These are phyloP conservation scores for Isoetes taiwanensis DNA, from an alignment of 75 land plant genomes.

Conservation along the genomic window DNA sequence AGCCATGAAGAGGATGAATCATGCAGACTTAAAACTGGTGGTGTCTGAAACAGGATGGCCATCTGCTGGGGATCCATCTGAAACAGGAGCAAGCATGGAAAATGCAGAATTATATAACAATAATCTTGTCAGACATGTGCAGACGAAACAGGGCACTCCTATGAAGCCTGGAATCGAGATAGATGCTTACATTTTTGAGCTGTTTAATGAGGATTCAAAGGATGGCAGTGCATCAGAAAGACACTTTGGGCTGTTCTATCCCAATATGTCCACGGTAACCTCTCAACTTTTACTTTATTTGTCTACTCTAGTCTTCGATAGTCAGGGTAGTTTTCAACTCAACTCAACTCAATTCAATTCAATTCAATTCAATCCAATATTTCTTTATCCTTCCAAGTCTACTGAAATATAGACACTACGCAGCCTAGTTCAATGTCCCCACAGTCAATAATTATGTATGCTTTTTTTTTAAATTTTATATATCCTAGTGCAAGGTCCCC, in stretches of 20 bases:
- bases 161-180: conserved; percentile 21
- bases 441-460: too few species aligned
- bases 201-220: conserved; percentile 20
- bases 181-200: conserved; percentile 26
- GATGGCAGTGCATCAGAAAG: background rate
- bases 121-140: conserved; percentile 24
- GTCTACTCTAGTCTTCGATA: too few species aligned
- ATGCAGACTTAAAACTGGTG: background rate
- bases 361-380: too few species aligned
- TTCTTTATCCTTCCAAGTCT: too few species aligned
- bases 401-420: too few species aligned
- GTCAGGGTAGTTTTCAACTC: too few species aligned
- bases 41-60: conserved; percentile 6
- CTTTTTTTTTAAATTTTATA: too few species aligned
- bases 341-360: too few species aligned
- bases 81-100: background rate
- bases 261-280: background rate
- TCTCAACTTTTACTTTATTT: too few species aligned
- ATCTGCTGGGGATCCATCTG: background rate
- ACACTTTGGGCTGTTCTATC: conserved; percentile 30
- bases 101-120: conserved; percentile 30
- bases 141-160: conserved; percentile 30
- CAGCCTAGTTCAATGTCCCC: too few species aligned
- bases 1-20: background rate
- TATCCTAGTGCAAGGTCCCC: too few species aligned